Evolutionary conservation across 345 rosid species (phyloP), one percentile per base, ranked within the genome.

Genomic region (Anacardium occidentale): DNA sequence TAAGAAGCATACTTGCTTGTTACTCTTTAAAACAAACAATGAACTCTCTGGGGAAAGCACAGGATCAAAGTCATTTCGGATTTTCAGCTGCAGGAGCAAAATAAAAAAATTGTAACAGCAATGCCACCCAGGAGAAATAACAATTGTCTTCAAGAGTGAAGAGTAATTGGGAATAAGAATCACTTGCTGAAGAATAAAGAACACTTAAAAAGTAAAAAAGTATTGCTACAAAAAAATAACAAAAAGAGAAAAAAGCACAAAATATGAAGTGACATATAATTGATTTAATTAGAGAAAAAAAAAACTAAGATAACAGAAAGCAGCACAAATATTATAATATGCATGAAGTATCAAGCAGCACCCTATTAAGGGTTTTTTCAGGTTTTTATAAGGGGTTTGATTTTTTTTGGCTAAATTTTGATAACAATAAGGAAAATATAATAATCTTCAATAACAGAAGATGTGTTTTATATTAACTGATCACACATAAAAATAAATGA

Each of bases 11-110:
- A 91, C 99, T 78, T 88, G 94, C 77, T 91, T 93, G 81, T 90
- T 85, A 79, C 98, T 91, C 92, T 96, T 96, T 79, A 96, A 81
- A 72, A 96, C 91, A 76, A 96, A 96, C 83, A 93, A 82, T 66
- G 99, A 96, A 81, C 99, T 96, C 90, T 96, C 97, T 1, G 99
- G 99, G 57, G 99, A 96, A 76, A 96, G 96, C 68, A 93, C 98
- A 18, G 99, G 99, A 79, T 96, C 99, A 84, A 96, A 96, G 88
- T 96, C 99, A 83, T 93, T 96, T 76, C 98, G 89, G 79, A 96
- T 96, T 90, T 93, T 96, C 62, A 96, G 91, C 99, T 93, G 91
- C 79, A 78, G 61, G 18, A 25, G 70, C 59, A 55, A 11, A 60
- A 50, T 56, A 70, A 62, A 48, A 74, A 68, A 71, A 53, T 63